Evolutionary conservation across 768 basidiomycete species (phyloP).

Genomic region (Pilatotrama ljubarskyi): DNA sequence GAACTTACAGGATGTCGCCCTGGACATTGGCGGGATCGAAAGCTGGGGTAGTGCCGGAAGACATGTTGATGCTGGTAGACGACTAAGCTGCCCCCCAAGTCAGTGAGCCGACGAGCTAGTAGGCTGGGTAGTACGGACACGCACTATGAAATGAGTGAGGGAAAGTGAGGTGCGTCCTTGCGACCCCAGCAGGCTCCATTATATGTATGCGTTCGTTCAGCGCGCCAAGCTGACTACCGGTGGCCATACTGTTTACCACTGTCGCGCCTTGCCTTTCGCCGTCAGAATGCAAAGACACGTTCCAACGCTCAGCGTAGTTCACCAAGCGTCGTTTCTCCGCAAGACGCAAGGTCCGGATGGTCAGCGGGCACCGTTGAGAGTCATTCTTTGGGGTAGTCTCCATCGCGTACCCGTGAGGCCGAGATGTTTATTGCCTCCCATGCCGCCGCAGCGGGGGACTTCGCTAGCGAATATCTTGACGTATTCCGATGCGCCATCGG

Average conservation of each 20-base stretch:
- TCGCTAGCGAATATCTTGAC: not conserved
- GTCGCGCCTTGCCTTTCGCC: not conserved
- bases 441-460: not conserved
- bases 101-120: not conserved
- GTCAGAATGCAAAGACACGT: not conserved
- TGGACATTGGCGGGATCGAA: conserved; percentile 30
- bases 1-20: conserved; percentile 30
- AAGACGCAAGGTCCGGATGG: not conserved
- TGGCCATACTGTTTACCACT: not conserved
- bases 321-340: not conserved
- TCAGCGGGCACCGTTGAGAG: not conserved
- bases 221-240: not conserved
- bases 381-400: not conserved
- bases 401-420: not conserved
- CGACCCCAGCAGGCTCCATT: no score
- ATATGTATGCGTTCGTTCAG: no score
- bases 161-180: no score
- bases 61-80: not conserved
- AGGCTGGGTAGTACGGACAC: not conserved
- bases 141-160: no score
- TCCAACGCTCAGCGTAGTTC: not conserved
- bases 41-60: conserved; percentile 1
- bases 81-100: not conserved
- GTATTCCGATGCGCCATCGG: conserved; percentile 1
- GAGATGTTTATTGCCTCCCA: not conserved